Conservation (phyloP, 2,329 filamentous ascomycete species). For the Zopfia rhizophila region DNA sequence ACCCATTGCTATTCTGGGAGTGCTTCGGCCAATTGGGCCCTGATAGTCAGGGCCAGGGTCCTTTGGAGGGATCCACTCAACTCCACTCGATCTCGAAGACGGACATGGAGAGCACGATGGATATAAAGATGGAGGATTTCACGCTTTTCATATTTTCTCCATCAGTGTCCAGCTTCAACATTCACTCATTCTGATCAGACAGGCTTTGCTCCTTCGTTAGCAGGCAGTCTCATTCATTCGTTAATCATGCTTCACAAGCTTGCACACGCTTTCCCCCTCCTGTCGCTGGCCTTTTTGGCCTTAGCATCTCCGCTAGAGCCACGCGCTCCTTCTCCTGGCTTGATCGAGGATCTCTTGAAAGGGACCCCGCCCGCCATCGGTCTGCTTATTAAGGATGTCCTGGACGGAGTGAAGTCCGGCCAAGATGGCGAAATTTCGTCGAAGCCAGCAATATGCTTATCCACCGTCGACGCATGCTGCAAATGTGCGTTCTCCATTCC, state of each 20-base stretch:
- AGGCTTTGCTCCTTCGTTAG: too few species aligned
- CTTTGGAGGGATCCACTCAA: too few species aligned
- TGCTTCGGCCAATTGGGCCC: too few species aligned
- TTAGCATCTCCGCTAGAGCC: conserved; percentile 34
- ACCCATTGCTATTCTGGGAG: too few species aligned
- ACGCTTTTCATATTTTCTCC: too few species aligned
- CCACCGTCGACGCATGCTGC: conserved; percentile 41
- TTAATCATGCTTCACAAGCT: conserved; percentile 17
- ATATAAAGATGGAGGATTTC: too few species aligned
- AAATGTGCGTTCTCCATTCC: conserved; percentile 31
- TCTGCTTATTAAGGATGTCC: conserved; percentile 40
- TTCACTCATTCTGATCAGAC: too few species aligned
- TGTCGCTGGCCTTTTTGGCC: conserved; percentile 26
- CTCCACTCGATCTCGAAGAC: too few species aligned
- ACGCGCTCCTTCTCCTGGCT: conserved; percentile 30
- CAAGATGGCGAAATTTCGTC: conserved; percentile 31
- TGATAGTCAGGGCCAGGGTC: too few species aligned
- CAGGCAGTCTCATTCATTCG: too few species aligned
- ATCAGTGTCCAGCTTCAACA: too few species aligned
- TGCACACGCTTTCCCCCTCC: conserved; percentile 26
- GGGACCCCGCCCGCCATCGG: conserved; percentile 28
- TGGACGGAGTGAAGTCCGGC: conserved; percentile 37
- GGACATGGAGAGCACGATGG: too few species aligned
- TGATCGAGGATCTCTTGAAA: conserved; percentile 37
- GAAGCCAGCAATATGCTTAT: conserved; percentile 34